A percentile compares a stretch with the other conserved stretches of the same genome.
Evolutionary conservation across 495 filamentous ascomycete species (phyloP).

Genomic region (Usnea hakonensis): DNA sequence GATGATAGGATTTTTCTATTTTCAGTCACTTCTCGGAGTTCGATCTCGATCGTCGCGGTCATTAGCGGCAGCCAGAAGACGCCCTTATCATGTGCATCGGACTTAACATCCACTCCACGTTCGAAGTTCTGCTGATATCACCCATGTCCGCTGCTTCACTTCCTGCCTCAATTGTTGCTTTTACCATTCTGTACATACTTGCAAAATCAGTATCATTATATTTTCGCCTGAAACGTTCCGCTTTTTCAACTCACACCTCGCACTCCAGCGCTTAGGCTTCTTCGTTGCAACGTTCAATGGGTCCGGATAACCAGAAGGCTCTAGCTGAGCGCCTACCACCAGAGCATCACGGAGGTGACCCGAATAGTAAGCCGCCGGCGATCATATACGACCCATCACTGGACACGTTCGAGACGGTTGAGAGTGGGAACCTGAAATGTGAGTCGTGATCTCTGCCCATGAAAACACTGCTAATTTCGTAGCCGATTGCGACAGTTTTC

Average conservation of each 20-base stretch:
- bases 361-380: background rate
- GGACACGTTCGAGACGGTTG: background rate
- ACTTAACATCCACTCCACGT: background rate
- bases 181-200: background rate
- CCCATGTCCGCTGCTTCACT: background rate
- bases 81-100: background rate
- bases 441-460: background rate
- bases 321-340: background rate
- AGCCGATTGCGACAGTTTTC: background rate
- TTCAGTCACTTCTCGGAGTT: too few species aligned
- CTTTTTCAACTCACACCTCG: too few species aligned
- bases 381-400: slow-evolving; percentile 7
- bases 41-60: background rate
- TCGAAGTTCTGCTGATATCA: background rate
- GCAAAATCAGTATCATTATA: background rate
- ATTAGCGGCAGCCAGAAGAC: background rate
- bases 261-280: background rate
- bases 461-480: background rate
- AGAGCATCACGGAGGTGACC: background rate
- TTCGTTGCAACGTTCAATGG: background rate
- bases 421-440: background rate
- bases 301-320: background rate
- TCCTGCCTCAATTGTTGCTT: background rate
- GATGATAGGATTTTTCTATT: too few species aligned
- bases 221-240: background rate